Conservation (phyloP, 495 filamentous ascomycete species). For the Talaromyces borbonicus region DNA sequence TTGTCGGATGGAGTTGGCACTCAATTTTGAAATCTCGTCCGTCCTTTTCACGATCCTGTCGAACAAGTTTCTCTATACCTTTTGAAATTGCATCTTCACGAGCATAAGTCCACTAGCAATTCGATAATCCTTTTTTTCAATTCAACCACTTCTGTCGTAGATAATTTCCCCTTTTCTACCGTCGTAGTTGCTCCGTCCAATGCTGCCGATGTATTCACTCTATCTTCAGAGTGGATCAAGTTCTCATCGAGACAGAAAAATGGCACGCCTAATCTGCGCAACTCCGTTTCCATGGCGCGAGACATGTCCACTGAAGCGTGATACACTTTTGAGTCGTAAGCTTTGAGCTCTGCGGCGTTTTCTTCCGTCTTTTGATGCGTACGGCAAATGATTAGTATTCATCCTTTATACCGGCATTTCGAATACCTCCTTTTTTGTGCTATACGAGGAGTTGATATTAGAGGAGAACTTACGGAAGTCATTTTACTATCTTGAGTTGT, state of each 20-base stretch:
- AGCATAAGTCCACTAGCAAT: constrained; percentile 52
- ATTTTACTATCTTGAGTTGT: no score
- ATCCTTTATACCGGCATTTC: not conserved
- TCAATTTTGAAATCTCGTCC: no score
- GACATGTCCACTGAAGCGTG: constrained; percentile 50
- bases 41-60: not conserved
- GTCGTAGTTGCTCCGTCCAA: no score
- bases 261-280: constrained; percentile 50
- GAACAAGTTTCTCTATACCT: not conserved
- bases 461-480: constrained; percentile 13
- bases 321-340: constrained; percentile 54
- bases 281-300: constrained; percentile 41
- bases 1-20: no score
- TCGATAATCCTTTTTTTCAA: constrained; percentile 52
- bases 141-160: constrained; percentile 36
- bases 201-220: no score
- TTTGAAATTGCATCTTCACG: not conserved
- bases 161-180: constrained; percentile 22
- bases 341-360: constrained; percentile 42
- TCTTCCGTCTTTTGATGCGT: constrained; percentile 33
- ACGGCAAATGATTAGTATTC: no score
- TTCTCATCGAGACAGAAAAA: constrained; percentile 47
- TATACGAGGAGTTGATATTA: no score
- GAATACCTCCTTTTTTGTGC: constrained; percentile 4
- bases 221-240: not conserved